Evolutionary conservation across 257 asterid genomes (phyloP), one percentile per base, ranked within the genome.

Genomic region (Scutellaria galericulata): DNA sequence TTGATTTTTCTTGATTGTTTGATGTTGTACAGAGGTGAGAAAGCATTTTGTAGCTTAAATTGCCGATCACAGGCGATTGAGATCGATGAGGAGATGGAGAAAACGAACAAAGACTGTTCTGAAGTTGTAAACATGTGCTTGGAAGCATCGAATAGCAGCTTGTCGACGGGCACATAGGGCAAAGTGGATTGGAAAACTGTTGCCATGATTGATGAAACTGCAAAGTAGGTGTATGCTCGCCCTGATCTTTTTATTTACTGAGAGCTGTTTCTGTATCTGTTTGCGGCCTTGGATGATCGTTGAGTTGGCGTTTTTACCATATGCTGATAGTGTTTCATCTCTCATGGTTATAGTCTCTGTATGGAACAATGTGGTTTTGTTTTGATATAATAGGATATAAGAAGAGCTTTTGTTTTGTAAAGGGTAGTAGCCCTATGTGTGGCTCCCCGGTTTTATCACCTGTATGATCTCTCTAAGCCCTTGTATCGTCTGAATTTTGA

Each of bases 11-110:
- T 75, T 53, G 78, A 15, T 51, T 82, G 37, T 73, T 82, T 71
- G 68, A 42, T 75, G 22, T n/a, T 41, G 10, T 68, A 78, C 92
- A 92, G 98, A 73, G 96, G 96, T 7, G 98, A 90, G 86, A 88
- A 83, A 69, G 95, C 98, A 3, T 95, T 95, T 80, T 95, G 99
- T 90, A 95, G 99, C 68, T 56, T 68, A 14, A 60, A 27, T 70
- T 95, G 99, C 86, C 92, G 99, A 9, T 71, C 88, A 31, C 79
- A 66, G 83, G 96, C 77, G 81, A 90, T 95, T 75, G 83, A 88
- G 83, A 73, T 81, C 39, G 97, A 94, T 9, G 96, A 88, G 79
- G 88, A 84, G 77, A 81, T 57, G 86, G 94, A 87, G 76, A 75
- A 81, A 48, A 70, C 56, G 44, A 62, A 74, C 68, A 59, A 53